Evolutionary conservation across 2,329 filamentous ascomycete species (phyloP), one percentile per base, ranked within the genome.

Genomic region (Aspergillus jensenii): DNA sequence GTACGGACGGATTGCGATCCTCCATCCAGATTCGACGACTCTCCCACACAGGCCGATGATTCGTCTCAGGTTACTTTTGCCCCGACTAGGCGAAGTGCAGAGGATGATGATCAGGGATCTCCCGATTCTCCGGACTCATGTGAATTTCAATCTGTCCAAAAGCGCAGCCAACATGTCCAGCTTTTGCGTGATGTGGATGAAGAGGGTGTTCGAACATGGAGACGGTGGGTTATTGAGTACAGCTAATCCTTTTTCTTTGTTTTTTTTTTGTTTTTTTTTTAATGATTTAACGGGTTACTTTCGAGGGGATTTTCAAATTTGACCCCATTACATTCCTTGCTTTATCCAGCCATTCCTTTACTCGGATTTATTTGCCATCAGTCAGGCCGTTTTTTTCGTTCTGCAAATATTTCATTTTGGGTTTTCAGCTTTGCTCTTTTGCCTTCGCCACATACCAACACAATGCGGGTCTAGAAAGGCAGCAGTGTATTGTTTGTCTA

Each of bases 211-310:
- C 68, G 72, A 21, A 71, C 66, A 27, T 76, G 71, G 69, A 68
- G 65, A 58, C 65, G 74, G 23, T 64, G 70, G 44, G 68, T 75
- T 47, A 59, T 75, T 11, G 73, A 77, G 55, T 76, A 75, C 59
- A 68, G 61, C 40, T 76, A 63, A 64, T 50, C 17, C 21, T 25
- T 27, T 52, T 39, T 15, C 2, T 14, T 14, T 48, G 25, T 12
- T 4, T 35, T 14, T 7, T 12, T 12, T 14, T 48, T 37, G 14
- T 4, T 35, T 14, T 7, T 12, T 31, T 31, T 46, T 9, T 14
- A 43, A 21, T 37, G 35, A 15, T 45, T 51, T 47, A 17, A 9
- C 40, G 19, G 12, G 40, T 21, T 37, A 37, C 14, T 37, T 39
- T 39, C 23, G 17, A 14, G 15, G 9, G 17, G 7, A 9, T n/a